Percentiles rank a stretch among this genome's conserved stretches.
phyloP scores from a whole-genome alignment of 2,329 filamentous ascomycete genomes.

The Aspergillus sp. region DNA sequence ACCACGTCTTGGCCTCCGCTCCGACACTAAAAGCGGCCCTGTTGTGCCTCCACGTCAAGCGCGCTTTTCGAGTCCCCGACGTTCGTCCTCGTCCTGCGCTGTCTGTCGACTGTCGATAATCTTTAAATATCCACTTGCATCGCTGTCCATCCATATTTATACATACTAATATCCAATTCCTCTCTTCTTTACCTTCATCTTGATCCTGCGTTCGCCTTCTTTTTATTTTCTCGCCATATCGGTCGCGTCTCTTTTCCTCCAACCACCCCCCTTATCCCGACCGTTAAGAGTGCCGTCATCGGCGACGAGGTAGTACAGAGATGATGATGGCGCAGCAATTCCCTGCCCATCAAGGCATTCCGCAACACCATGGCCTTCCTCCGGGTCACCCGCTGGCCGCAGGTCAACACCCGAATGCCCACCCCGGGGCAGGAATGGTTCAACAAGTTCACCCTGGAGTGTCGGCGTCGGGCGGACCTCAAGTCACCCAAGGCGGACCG shows the following conservation, averaged over 20 bases:
- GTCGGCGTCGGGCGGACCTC: conserved; percentile 58
- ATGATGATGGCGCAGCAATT: conserved; percentile 58
- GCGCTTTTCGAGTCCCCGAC: conserved; percentile 27
- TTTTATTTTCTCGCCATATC: background rate
- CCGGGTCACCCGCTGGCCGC: conserved; percentile 62
- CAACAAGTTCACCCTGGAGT: conserved; percentile 63
- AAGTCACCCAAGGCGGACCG: conserved; percentile 61
- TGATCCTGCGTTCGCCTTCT: conserved; percentile 5
- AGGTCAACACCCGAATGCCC: conserved; percentile 58
- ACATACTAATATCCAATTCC: background rate
- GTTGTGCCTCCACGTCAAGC: conserved; percentile 31
- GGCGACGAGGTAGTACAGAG: conserved; percentile 42
- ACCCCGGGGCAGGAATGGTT: conserved; percentile 49
- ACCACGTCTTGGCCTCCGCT: conserved; percentile 37
- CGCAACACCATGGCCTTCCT: conserved; percentile 56
- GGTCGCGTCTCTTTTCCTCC: conserved; percentile 6
- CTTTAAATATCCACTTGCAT: background rate
- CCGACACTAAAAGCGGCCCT: conserved; percentile 35
- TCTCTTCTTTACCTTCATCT: conserved; percentile 1
- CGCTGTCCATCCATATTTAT: background rate
- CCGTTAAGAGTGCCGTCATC: conserved; percentile 29
- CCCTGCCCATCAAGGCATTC: conserved; percentile 60
- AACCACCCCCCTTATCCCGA: conserved; percentile 12
- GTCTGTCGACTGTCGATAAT: conserved; percentile 15
- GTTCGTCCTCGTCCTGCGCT: conserved; percentile 14